phyloP scores from a whole-genome alignment of 306 rosid species.

The Senna tora region DNA sequence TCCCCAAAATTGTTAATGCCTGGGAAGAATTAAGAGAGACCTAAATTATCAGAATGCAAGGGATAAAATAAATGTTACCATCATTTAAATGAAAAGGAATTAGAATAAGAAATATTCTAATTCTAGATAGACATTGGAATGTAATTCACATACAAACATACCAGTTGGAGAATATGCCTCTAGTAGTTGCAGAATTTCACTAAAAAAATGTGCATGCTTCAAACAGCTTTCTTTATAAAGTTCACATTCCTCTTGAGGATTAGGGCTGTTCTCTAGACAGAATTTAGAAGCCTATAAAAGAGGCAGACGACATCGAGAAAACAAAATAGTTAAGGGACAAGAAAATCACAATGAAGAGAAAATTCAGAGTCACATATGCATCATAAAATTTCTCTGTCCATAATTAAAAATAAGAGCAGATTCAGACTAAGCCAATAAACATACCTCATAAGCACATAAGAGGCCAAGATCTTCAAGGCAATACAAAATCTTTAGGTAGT shows the following conservation, averaged over 20 bases:
- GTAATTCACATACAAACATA: constrained; percentile 38
- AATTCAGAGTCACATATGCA: neutral
- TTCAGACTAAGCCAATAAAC: constrained; percentile 1
- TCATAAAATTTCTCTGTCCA: neutral
- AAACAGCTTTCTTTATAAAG: constrained; percentile 41
- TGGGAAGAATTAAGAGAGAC: constrained; percentile 23
- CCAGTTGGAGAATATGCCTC: constrained; percentile 49
- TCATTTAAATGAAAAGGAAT: neutral
- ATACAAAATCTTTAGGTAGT: constrained; percentile 57
- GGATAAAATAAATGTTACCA: neutral
- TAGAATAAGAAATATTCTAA: neutral
- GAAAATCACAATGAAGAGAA: neutral
- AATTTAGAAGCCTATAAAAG: constrained; percentile 55
- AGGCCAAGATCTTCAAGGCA: constrained; percentile 78
- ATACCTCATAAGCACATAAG: constrained; percentile 70
- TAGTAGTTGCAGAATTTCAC: constrained; percentile 48
- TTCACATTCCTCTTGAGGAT: constrained; percentile 44
- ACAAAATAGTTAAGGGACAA: neutral
- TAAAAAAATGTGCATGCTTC: constrained; percentile 51
- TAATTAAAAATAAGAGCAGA: neutral
- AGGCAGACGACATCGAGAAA: neutral
- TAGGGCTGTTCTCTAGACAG: constrained; percentile 49
- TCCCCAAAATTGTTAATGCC: constrained; percentile 41
- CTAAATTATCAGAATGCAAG: neutral
- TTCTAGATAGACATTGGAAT: neutral